Percentiles rank a stretch among this genome's conserved stretches.
These are phyloP conservation scores for Talaromyces sp. DNA, from an alignment of 2,329 filamentous ascomycete genomes.

Conservation along the genomic window DNA sequence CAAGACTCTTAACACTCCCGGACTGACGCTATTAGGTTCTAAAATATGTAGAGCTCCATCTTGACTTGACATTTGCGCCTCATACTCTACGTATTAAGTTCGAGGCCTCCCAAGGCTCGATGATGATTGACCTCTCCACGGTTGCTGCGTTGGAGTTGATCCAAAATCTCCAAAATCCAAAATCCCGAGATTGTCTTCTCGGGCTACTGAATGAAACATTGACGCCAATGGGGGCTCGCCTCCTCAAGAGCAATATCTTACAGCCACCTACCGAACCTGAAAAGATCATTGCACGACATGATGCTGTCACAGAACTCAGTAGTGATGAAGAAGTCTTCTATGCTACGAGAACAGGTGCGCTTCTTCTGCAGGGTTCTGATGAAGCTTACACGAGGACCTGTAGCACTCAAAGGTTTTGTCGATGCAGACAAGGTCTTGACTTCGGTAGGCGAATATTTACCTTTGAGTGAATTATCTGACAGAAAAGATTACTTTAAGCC, in stretches of 20 bases:
- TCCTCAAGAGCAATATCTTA: slow-evolving; percentile 78
- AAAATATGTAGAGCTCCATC: slow-evolving; percentile 70
- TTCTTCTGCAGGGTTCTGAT: neutral
- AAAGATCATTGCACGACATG: slow-evolving; percentile 67
- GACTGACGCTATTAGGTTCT: slow-evolving; percentile 54
- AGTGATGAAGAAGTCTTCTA: slow-evolving; percentile 81
- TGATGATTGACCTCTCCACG: slow-evolving; percentile 92
- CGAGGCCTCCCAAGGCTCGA: slow-evolving; percentile 80
- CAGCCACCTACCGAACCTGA: slow-evolving; percentile 74
- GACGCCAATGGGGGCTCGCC: slow-evolving; percentile 82
- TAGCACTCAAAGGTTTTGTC: slow-evolving; percentile 66
- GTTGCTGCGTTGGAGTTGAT: slow-evolving; percentile 84
- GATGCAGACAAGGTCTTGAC: slow-evolving; percentile 79
- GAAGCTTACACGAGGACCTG: slow-evolving; percentile 7
- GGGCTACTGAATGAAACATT: slow-evolving; percentile 78
- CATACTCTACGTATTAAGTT: slow-evolving; percentile 83
- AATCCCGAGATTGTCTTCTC: slow-evolving; percentile 76
- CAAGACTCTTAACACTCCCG: neutral
- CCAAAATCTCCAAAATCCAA: slow-evolving; percentile 72
- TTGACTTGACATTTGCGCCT: slow-evolving; percentile 63
- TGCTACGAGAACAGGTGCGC: slow-evolving; percentile 61
- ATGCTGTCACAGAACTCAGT: slow-evolving; percentile 77
- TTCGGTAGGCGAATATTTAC: slow-evolving; percentile 47
- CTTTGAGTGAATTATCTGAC: slow-evolving; percentile 10
- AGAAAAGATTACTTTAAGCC: slow-evolving; percentile 67